phyloP scores from a whole-genome alignment of 2,329 filamentous ascomycete species.

The Fonsecaea nubica region DNA sequence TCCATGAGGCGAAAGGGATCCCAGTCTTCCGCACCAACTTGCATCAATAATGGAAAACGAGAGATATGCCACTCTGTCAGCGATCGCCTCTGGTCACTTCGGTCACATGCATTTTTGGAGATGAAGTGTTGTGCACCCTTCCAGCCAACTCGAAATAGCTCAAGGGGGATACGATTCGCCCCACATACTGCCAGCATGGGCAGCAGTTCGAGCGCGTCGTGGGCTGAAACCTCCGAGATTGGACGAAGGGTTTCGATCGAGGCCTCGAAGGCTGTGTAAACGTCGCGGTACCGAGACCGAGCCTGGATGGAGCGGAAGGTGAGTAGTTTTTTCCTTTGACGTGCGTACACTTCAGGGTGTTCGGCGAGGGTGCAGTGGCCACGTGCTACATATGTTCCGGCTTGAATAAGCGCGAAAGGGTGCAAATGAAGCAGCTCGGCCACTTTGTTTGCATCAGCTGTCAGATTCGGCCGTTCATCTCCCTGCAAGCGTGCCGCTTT shows the following conservation, averaged over 20 bases:
- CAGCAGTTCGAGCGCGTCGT: constrained; percentile 44
- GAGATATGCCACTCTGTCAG: constrained; percentile 35
- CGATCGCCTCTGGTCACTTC: constrained; percentile 7
- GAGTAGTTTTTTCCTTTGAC: constrained; percentile 42
- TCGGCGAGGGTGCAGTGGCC: constrained; percentile 40
- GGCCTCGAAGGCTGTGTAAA: constrained; percentile 49
- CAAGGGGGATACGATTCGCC: constrained; percentile 40
- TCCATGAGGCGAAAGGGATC: constrained; percentile 42
- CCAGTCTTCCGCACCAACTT: constrained; percentile 39
- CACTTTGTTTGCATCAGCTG: constrained; percentile 24
- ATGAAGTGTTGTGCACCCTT: constrained; percentile 20
- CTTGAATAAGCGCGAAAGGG: constrained; percentile 36
- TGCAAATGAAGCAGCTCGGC: constrained; percentile 31
- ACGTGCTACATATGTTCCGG: constrained; percentile 41
- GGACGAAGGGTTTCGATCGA: constrained; percentile 42
- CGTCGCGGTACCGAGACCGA: constrained; percentile 45
- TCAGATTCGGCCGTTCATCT: constrained; percentile 4
- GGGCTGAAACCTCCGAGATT: neutral
- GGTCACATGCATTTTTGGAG: neutral
- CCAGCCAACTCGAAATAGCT: constrained; percentile 45
- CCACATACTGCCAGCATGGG: constrained; percentile 43
- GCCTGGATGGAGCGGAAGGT: constrained; percentile 41
- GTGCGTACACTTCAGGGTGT: constrained; percentile 40
- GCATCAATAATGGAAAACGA: constrained; percentile 35
- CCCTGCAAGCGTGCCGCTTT: constrained; percentile 17